Evolutionary conservation across 1,284 basidiomycete genomes (phyloP).

Genomic region (Hemileia vastatrix): DNA sequence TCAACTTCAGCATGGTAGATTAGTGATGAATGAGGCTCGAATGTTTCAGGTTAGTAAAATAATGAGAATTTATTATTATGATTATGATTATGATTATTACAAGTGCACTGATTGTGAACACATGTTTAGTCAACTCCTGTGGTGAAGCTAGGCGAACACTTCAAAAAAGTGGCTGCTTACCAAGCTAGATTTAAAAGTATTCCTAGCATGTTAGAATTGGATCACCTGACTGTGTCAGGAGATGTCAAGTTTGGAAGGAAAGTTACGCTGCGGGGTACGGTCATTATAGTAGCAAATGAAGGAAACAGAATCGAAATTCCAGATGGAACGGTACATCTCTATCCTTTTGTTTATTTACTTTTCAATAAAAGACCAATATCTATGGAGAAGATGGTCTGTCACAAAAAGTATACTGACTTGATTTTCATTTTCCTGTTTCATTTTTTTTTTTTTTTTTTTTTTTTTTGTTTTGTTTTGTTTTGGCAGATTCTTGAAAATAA

Average conservation of each 20-base stretch:
- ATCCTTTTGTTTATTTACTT: background rate
- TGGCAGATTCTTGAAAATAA: conserved; percentile 69
- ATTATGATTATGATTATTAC: background rate
- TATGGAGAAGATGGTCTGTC: background rate
- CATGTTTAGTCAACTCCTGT: conserved; percentile 73
- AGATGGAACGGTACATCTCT: conserved; percentile 62
- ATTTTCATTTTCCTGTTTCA: background rate
- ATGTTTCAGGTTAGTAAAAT: conserved; percentile 27
- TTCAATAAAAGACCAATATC: background rate
- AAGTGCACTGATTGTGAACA: background rate
- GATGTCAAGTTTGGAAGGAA: conserved; percentile 94
- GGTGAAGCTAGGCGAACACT: conserved; percentile 81
- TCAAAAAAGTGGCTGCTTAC: conserved; percentile 83
- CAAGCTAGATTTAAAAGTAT: conserved; percentile 97
- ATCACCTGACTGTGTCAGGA: conserved; percentile 91
- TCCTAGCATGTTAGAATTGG: conserved; percentile 69
- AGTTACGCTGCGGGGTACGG: conserved; percentile 55
- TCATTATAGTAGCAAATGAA: conserved; percentile 69
- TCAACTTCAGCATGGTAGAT: conserved; percentile 83
- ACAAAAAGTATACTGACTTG: too few species aligned
- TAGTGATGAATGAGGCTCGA: conserved; percentile 57
- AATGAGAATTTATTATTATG: too few species aligned
- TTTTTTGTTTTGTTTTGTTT: background rate
- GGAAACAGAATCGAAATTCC: conserved; percentile 91
- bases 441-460: too few species aligned